Percentiles rank a stretch among this genome's conserved stretches.
Evolutionary conservation across 305 asterid species (phyloP).

Genomic region (Coffea humblotiana): DNA sequence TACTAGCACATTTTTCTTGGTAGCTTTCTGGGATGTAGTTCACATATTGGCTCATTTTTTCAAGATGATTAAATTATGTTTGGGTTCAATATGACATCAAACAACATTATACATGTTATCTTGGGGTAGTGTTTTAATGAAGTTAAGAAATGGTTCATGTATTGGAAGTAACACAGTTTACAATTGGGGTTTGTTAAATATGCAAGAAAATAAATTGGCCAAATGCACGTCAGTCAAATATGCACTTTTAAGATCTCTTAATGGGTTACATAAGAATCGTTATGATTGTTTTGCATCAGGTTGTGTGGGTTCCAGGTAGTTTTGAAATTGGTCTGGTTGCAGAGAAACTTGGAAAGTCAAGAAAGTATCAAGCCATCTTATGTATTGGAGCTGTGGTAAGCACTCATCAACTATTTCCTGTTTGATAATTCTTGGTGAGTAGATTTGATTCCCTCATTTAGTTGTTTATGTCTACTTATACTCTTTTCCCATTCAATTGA

Average conservation of each 20-base stretch:
- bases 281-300: slow-evolving; percentile 34
- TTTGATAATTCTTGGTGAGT: not conserved
- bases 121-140: not conserved
- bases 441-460: not conserved
- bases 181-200: not conserved
- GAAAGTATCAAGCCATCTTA: slow-evolving; percentile 62
- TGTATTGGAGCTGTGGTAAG: slow-evolving; percentile 89
- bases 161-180: not conserved
- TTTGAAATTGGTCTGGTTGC: slow-evolving; percentile 73
- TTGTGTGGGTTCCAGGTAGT: slow-evolving; percentile 85
- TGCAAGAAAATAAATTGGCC: not conserved
- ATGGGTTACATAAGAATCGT: not conserved
- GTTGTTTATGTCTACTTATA: not conserved
- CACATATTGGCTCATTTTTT: too few species aligned
- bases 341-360: slow-evolving; percentile 64
- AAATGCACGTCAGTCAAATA: not conserved
- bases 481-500: not conserved
- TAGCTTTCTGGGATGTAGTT: too few species aligned
- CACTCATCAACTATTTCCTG: slow-evolving; percentile 10
- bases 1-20: not conserved
- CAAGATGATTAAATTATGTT: not conserved
- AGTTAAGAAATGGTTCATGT: not conserved
- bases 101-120: not conserved
- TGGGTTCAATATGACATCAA: not conserved
- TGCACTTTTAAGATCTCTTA: not conserved